phyloP scores from a whole-genome alignment of 2,329 filamentous ascomycete genomes.

The Chlorencoelia australis region DNA sequence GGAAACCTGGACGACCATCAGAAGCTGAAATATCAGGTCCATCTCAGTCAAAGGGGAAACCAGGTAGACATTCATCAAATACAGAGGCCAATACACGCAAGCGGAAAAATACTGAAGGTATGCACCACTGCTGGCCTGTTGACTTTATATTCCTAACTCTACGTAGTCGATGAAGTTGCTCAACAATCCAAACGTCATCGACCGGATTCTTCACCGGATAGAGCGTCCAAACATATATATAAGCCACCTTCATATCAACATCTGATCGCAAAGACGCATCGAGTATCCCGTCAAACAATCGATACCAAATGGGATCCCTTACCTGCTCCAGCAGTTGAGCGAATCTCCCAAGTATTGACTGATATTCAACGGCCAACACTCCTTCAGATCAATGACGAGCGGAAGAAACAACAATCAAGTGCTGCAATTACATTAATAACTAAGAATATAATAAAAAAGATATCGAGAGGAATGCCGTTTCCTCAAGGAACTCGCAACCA shows the following conservation, averaged over 20 bases:
- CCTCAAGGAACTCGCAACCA: slow-evolving; percentile 43
- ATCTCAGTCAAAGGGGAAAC: neutral
- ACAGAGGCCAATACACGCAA: slow-evolving; percentile 2
- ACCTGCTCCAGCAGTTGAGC: slow-evolving; percentile 41
- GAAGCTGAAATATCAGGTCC: neutral
- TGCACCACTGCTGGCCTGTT: no score
- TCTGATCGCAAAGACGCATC: slow-evolving; percentile 39
- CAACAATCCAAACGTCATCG: slow-evolving; percentile 9
- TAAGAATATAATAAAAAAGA: slow-evolving; percentile 45
- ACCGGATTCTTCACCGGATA: slow-evolving; percentile 5
- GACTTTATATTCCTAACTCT: no score
- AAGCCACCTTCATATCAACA: slow-evolving; percentile 34
- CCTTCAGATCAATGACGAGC: slow-evolving; percentile 39
- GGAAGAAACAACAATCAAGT: slow-evolving; percentile 35
- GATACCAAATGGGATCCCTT: slow-evolving; percentile 58
- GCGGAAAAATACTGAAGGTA: slow-evolving; percentile 1
- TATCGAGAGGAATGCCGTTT: slow-evolving; percentile 54
- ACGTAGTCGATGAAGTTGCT: no score
- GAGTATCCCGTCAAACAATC: slow-evolving; percentile 53
- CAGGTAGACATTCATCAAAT: neutral
- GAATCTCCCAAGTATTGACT: slow-evolving; percentile 44
- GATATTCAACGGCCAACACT: slow-evolving; percentile 53
- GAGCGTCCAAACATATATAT: no score
- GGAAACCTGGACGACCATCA: neutral
- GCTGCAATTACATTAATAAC: slow-evolving; percentile 44